Percentiles rank a stretch among this genome's conserved stretches.
phyloP scores from a whole-genome alignment of 495 filamentous ascomycete genomes.

The Hyaloscypha variabilis region DNA sequence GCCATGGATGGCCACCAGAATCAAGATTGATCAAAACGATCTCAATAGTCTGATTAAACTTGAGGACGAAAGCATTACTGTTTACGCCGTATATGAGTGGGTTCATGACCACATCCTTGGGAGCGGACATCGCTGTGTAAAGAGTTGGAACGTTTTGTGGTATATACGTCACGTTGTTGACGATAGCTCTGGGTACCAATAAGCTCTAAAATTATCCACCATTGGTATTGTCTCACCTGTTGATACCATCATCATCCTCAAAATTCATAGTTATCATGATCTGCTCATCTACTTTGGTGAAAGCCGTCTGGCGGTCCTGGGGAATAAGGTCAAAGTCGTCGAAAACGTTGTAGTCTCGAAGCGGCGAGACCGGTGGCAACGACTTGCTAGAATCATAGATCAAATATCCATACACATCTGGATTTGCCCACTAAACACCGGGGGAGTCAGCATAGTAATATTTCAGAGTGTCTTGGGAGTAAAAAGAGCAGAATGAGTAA shows the following conservation, averaged over 20 bases:
- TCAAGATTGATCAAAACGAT: constrained; percentile 81
- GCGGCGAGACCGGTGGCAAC: not conserved
- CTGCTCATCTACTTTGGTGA: not conserved
- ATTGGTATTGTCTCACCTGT: constrained; percentile 41
- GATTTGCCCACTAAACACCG: not conserved
- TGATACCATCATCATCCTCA: constrained; percentile 2
- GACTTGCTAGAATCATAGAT: not conserved
- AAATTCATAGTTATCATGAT: constrained; percentile 4
- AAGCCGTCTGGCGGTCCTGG: not conserved
- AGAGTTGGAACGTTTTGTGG: constrained; percentile 75
- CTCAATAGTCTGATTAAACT: constrained; percentile 68
- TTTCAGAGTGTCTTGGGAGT: too few relatives aligned
- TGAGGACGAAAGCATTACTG: constrained; percentile 66
- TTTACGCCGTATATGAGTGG: constrained; percentile 67
- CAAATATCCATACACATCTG: constrained; percentile 11
- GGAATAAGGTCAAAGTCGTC: constrained; percentile 9
- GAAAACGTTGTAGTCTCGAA: not conserved
- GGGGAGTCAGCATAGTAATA: too few relatives aligned
- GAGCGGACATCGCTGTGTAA: constrained; percentile 70
- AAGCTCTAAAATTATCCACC: not conserved
- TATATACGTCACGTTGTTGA: constrained; percentile 77
- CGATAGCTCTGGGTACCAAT: constrained; percentile 44
- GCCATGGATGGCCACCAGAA: constrained; percentile 55
- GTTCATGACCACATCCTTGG: constrained; percentile 48
- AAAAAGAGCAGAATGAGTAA: too few relatives aligned